Conservation (phyloP, 176 grass and related monocot species). For the Juncus inflexus region DNA sequence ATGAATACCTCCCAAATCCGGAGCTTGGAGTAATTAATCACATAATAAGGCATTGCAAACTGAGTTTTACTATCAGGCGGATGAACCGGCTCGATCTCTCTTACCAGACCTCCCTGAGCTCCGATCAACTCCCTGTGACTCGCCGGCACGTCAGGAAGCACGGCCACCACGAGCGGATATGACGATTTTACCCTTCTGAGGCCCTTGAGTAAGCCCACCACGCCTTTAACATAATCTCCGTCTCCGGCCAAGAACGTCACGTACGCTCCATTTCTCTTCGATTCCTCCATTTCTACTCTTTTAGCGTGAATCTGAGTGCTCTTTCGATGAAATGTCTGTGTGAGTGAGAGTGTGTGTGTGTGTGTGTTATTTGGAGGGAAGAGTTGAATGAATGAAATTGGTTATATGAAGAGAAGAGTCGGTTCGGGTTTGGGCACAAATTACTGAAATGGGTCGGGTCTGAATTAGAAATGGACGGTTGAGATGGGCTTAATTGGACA, state of each 20-base stretch:
- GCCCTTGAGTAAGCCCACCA: slow-evolving; percentile 66
- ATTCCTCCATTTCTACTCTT: not conserved
- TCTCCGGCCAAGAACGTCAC: slow-evolving; percentile 72
- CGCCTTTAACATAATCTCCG: slow-evolving; percentile 82
- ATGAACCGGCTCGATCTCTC: slow-evolving; percentile 63
- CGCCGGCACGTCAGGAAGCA: slow-evolving; percentile 61
- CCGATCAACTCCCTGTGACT: slow-evolving; percentile 35
- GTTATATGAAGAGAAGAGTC: slow-evolving; percentile 15
- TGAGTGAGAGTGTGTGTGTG: not conserved
- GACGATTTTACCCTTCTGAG: slow-evolving; percentile 40
- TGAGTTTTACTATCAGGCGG: slow-evolving; percentile 62
- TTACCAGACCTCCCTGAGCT: slow-evolving; percentile 55
- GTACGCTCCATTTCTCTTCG: slow-evolving; percentile 32
- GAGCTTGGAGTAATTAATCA: slow-evolving; percentile 97
- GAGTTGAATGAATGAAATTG: not conserved
- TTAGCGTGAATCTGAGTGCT: not conserved
- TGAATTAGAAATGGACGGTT: slow-evolving; percentile 1
- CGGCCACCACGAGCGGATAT: slow-evolving; percentile 69
- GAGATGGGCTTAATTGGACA: not conserved
- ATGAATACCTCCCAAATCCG: slow-evolving; percentile 73
- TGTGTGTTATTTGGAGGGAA: slow-evolving; percentile 4
- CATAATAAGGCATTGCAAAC: slow-evolving; percentile 89
- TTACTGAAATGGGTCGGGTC: not conserved
- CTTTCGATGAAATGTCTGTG: slow-evolving; percentile 9
- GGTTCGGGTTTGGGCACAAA: not conserved